phyloP scores from a whole-genome alignment of 1,139 yeast species.

The Suhomyces choctaworum region DNA sequence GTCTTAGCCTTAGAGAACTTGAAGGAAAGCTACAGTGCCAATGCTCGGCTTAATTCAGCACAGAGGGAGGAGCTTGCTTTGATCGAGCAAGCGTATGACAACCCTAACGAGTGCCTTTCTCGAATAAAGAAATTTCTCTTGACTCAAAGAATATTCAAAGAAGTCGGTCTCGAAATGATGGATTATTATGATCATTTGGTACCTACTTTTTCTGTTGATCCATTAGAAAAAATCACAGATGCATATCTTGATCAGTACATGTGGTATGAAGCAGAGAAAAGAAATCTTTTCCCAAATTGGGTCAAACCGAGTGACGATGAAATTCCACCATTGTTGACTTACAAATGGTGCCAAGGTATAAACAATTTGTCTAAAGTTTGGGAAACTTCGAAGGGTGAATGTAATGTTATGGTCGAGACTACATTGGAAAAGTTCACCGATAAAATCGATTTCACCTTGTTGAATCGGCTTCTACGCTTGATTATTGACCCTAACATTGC shows the following conservation, averaged over 20 bases:
- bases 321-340: constrained; percentile 86
- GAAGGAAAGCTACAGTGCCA: constrained; percentile 81
- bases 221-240: constrained; percentile 92
- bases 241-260: constrained; percentile 93
- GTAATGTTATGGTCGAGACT: constrained; percentile 83
- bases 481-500: constrained; percentile 91
- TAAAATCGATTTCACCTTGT: constrained; percentile 81
- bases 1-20: constrained; percentile 87
- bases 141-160: constrained; percentile 91
- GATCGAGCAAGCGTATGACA: constrained; percentile 95
- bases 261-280: constrained; percentile 92
- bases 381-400: constrained; percentile 73
- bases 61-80: constrained; percentile 92
- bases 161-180: constrained; percentile 85
- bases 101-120: constrained; percentile 89
- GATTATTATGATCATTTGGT: constrained; percentile 82
- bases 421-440: constrained; percentile 71
- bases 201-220: constrained; percentile 88
- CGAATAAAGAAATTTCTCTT: constrained; percentile 79
- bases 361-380: constrained; percentile 78
- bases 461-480: constrained; percentile 77
- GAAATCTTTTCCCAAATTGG: constrained; percentile 93
- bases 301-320: constrained; percentile 93
- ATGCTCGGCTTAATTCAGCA: constrained; percentile 77
- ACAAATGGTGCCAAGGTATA: constrained; percentile 95